These are phyloP conservation scores for Colletotrichum spinosum DNA, from an alignment of 2,329 filamentous ascomycete species.

Conservation along the genomic window DNA sequence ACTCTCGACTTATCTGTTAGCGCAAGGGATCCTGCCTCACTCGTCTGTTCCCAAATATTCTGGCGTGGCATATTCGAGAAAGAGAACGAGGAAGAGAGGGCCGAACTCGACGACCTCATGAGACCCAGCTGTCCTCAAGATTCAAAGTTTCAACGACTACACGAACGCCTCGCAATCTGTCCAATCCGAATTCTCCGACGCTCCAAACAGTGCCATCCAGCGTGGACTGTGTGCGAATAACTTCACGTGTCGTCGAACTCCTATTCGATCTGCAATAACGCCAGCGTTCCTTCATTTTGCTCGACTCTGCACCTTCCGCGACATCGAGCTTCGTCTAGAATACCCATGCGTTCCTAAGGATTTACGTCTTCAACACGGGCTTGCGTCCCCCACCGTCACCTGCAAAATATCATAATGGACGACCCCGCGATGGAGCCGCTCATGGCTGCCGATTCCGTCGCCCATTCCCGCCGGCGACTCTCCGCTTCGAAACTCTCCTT, in stretches of 20 bases:
- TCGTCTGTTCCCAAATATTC: constrained; percentile 13
- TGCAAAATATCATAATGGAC: constrained; percentile 39
- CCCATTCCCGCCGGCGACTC: constrained; percentile 43
- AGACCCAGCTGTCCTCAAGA: constrained; percentile 11
- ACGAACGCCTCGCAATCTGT: constrained; percentile 6
- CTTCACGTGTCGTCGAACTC: constrained; percentile 19
- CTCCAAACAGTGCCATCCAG: too few relatives aligned
- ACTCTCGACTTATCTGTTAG: constrained; percentile 15
- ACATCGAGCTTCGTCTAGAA: neutral
- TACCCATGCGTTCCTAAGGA: constrained; percentile 35
- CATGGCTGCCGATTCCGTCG: constrained; percentile 42
- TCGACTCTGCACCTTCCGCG: neutral
- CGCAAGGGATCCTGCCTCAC: constrained; percentile 24
- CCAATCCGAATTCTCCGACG: neutral
- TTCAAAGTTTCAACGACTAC: neutral
- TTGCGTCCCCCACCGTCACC: constrained; percentile 19
- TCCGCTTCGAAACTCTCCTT: constrained; percentile 30
- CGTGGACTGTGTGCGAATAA: too few relatives aligned
- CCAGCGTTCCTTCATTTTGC: neutral
- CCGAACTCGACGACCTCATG: constrained; percentile 28
- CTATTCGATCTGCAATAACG: neutral
- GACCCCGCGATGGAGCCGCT: constrained; percentile 42
- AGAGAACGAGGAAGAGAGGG: neutral
- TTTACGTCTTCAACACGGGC: constrained; percentile 18
- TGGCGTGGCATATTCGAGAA: constrained; percentile 11